Evolutionary conservation across 176 grass and related monocot genomes (phyloP).

Genomic region (Cymbopogon citratus): DNA sequence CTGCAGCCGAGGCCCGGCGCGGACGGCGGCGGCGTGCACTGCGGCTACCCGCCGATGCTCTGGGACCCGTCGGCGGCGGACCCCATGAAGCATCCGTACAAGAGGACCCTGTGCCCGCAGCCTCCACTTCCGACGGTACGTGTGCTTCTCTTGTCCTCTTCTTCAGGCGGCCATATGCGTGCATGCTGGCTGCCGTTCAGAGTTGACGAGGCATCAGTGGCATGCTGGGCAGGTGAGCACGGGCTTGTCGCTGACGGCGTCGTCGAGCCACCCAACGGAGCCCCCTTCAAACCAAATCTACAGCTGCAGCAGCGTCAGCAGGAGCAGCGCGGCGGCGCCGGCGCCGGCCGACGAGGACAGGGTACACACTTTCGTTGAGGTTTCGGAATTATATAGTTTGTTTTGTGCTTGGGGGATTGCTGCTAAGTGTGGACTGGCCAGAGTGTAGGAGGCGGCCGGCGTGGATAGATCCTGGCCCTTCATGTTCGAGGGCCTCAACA

Average conservation of each 20-base stretch:
- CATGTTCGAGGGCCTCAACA: slow-evolving; percentile 47
- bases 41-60: slow-evolving; percentile 27
- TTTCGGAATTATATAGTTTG: background rate
- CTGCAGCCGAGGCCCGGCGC: slow-evolving; percentile 25
- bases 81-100: slow-evolving; percentile 25
- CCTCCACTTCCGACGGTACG: slow-evolving; percentile 34
- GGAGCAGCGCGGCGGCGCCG: slow-evolving; percentile 28
- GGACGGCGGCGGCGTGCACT: slow-evolving; percentile 8
- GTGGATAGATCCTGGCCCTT: slow-evolving; percentile 54
- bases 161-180: background rate
- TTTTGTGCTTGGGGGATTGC: background rate
- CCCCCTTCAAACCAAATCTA: slow-evolving; percentile 96
- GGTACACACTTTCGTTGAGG: slow-evolving; percentile 29
- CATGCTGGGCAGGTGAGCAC: slow-evolving; percentile 39
- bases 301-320: slow-evolving; percentile 22
- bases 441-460: slow-evolving; percentile 50
- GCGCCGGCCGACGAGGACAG: slow-evolving; percentile 33
- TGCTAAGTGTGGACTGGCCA: slow-evolving; percentile 38
- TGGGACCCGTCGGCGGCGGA: slow-evolving; percentile 33
- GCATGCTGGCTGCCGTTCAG: background rate
- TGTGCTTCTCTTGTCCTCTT: background rate
- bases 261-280: slow-evolving; percentile 49
- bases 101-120: slow-evolving; percentile 26
- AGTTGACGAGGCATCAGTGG: background rate
- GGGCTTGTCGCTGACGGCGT: slow-evolving; percentile 47